These are phyloP conservation scores for Thermomyces lanuginosus DNA, from an alignment of 2,329 filamentous ascomycete genomes.

Conservation along the genomic window DNA sequence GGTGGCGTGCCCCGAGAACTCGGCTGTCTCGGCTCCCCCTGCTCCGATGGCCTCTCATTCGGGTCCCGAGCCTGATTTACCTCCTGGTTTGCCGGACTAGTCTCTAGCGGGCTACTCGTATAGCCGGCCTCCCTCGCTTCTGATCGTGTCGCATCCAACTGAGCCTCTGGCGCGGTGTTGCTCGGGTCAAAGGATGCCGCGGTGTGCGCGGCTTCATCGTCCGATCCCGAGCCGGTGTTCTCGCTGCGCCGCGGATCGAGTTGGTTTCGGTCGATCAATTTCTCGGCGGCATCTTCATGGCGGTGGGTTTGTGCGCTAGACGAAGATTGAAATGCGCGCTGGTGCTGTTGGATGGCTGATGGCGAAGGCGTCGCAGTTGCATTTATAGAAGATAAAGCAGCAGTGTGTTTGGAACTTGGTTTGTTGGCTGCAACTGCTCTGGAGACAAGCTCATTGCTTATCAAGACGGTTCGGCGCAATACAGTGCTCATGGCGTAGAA, in stretches of 20 bases:
- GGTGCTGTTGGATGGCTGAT: neutral
- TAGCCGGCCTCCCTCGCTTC: constrained; percentile 27
- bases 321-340: constrained; percentile 3
- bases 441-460: neutral
- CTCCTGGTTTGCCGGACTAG: constrained; percentile 44
- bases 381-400: too few species aligned
- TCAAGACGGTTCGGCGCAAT: constrained; percentile 1
- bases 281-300: constrained; percentile 4
- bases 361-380: too few species aligned
- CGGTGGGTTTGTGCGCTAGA: constrained; percentile 3
- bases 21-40: constrained; percentile 21
- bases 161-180: constrained; percentile 50
- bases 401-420: too few species aligned
- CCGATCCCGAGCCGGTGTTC: constrained; percentile 51
- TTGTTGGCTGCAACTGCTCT: constrained; percentile 1
- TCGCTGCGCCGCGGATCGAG: constrained; percentile 52
- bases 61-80: constrained; percentile 35
- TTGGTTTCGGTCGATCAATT: constrained; percentile 36
- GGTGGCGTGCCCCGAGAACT: constrained; percentile 23
- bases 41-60: constrained; percentile 29
- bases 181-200: constrained; percentile 53
- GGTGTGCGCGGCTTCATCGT: constrained; percentile 40
- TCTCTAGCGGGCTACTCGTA: constrained; percentile 37
- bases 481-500: constrained; percentile 3
- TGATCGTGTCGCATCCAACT: constrained; percentile 19